These are phyloP conservation scores for Scytalidium sp. DNA, from an alignment of 2,329 filamentous ascomycete genomes.

Conservation along the genomic window DNA sequence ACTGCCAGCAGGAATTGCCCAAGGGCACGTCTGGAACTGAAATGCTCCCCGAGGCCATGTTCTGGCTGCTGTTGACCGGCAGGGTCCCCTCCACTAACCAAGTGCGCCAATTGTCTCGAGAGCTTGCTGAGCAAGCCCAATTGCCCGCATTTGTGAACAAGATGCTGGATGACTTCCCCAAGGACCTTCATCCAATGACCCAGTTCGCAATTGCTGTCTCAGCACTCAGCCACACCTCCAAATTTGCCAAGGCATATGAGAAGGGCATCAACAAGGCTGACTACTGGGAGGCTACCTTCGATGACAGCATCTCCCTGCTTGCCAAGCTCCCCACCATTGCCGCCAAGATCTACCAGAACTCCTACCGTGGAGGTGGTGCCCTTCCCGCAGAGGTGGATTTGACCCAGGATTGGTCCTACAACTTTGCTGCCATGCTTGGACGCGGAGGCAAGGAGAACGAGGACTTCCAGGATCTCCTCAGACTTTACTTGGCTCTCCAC, in stretches of 20 bases:
- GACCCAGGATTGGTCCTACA: slow-evolving; percentile 95
- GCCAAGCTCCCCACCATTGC: slow-evolving; percentile 96
- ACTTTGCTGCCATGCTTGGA: slow-evolving; percentile 94
- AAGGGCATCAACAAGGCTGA: slow-evolving; percentile 89
- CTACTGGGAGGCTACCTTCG: slow-evolving; percentile 98
- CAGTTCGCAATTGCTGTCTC: slow-evolving; percentile 95
- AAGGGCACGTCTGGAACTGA: slow-evolving; percentile 91
- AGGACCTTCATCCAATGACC: slow-evolving; percentile 94
- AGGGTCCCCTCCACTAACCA: slow-evolving; percentile 82
- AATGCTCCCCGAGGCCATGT: slow-evolving; percentile 99
- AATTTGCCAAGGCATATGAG: slow-evolving; percentile 92
- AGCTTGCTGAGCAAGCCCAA: slow-evolving; percentile 81
- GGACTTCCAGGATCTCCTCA: slow-evolving; percentile 91
- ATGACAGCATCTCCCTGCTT: slow-evolving; percentile 88
- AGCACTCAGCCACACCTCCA: slow-evolving; percentile 90
- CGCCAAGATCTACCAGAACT: slow-evolving; percentile 95
- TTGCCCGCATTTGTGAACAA: slow-evolving; percentile 81
- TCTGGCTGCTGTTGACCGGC: slow-evolving; percentile 95
- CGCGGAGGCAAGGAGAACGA: slow-evolving; percentile 85
- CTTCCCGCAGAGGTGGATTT: slow-evolving; percentile 75
- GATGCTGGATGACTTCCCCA: slow-evolving; percentile 88
- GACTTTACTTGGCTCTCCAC: slow-evolving; percentile 92
- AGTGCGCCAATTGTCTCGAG: slow-evolving; percentile 76
- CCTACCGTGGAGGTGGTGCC: slow-evolving; percentile 74
- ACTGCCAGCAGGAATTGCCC: slow-evolving; percentile 90